Base-by-base conservation (phyloP, 2,329 filamentous ascomycete species). In the Ophiostoma sp. region DNA sequence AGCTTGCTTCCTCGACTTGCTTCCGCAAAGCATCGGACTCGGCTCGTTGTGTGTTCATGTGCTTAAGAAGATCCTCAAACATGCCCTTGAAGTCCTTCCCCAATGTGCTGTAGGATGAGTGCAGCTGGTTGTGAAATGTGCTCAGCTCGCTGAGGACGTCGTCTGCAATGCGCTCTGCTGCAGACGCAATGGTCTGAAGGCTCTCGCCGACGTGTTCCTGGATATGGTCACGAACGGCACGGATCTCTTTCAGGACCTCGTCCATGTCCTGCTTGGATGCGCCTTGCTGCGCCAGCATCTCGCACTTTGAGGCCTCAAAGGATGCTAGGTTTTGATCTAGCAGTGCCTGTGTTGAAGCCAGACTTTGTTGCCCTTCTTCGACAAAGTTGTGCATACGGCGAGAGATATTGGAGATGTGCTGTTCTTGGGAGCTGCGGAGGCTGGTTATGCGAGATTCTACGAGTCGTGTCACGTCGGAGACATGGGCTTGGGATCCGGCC, bases 171-270 rank as follows among this genome's bases (percentile, higher is more conserved):
- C 92, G 91, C 82, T 95, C 93, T 1, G 95, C 94, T 9, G 95
- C 94, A 12, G 88, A 88, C 2, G 94, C 94, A 31, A 98, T 89
- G 39, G 93, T 91, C 78, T 93, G 91, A 57, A 98, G 85, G 8
- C 95, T 95, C 79, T 94, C 91, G 2, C 93, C 93, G 69, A 98
- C 93, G 75, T 92, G 92, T 68, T 88, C 86, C 84, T 98, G 97
- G 71, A 98, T 93, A 72, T 93, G 91, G 80, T 97, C 93, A 28
- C 95, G 90, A 31, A 98, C 86, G n/a, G 89, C 90, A 80, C 95
- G 95, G 80, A 98, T 97, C 80, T 97, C 95, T 78, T 96, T 93
- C 11, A 99, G 86, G 1, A 97, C 91, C n/a, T 89, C 85, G 78
- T 98, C 95, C 93, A 98, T 94, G 73, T 95, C 92, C 66, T 95